Evolutionary conservation across 2,329 filamentous ascomycete genomes (phyloP), one percentile per base, ranked within the genome.

Genomic region (Didymella sp.): DNA sequence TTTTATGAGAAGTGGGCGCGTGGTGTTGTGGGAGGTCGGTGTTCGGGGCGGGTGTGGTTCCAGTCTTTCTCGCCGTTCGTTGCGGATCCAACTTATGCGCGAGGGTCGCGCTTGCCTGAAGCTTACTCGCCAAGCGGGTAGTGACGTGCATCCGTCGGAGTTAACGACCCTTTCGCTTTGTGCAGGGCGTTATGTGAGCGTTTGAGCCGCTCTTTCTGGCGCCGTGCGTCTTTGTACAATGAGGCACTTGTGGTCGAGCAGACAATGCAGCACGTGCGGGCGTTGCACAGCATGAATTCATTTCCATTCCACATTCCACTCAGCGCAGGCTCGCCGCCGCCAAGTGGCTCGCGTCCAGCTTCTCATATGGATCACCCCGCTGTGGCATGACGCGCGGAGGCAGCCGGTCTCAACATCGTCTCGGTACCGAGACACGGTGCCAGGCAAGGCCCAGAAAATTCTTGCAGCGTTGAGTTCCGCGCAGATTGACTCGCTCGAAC

Each of bases 321-420:
- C 19, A 25, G 27, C 27, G 46, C 42, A 27, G 25, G 33, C 33
- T 25, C 25, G 28, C 21, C 15, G 30, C 17, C 52, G 44, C 48
- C 43, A 57, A 52, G 54, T 46, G 38, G 47, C 45, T 65, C 60
- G 60, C 56, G 28, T 58, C 54, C 17, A 53, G 24, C 28, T 58
- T 22, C 54, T 58, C 40, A 35, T 53, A 43, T 55, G 51, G n/a
- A 50, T 54, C 51, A 59, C 64, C 61, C 59, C 61, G 56, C 62
- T 58, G 48, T 53, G 50, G 61, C 60, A 62, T 56, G 44, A 47
- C 31, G 41, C 48, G 33, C 59, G 56, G 59, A 56, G 45, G 33
- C 25, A 56, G 41, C 48, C 43, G 58, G 57, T 59, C 62, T 64
- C 62, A 62, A 60, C 56, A 56, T 25, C 38, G 59, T 61, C 54